Conservation (phyloP, 176 grass and related monocot genomes). For the Oropetium thomaeum region DNA sequence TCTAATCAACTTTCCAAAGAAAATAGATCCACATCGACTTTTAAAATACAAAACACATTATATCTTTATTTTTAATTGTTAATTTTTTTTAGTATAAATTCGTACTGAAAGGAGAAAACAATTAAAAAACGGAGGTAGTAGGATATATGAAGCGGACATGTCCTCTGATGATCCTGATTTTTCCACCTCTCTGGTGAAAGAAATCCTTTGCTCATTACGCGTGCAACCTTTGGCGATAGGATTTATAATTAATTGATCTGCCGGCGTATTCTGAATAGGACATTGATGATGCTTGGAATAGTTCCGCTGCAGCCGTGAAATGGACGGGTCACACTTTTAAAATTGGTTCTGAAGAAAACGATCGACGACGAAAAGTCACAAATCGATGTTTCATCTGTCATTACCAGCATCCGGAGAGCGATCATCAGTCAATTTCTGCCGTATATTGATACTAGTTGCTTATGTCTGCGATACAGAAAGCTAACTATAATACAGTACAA, state of each 20-base stretch:
- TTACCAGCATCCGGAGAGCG: background rate
- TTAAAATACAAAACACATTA: too few species aligned
- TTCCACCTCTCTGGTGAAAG: too few species aligned
- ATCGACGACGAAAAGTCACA: background rate
- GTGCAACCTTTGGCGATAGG: background rate
- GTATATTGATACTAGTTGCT: background rate
- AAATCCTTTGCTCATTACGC: background rate
- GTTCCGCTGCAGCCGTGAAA: background rate
- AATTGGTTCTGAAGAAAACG: background rate
- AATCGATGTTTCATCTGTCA: background rate
- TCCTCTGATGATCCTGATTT: too few species aligned
- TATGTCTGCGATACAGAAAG: background rate
- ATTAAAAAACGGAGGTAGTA: too few species aligned
- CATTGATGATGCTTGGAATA: background rate
- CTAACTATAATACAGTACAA: background rate
- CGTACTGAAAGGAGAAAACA: too few species aligned
- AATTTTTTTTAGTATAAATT: too few species aligned
- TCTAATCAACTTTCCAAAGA: too few species aligned
- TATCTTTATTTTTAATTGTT: too few species aligned
- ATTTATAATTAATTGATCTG: background rate
- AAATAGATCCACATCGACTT: too few species aligned
- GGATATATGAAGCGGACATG: too few species aligned
- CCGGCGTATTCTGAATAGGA: background rate
- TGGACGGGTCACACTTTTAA: background rate
- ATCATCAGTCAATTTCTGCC: background rate